Conservation (phyloP, 805 yeast species). For the Myxozyma sirexii region DNA sequence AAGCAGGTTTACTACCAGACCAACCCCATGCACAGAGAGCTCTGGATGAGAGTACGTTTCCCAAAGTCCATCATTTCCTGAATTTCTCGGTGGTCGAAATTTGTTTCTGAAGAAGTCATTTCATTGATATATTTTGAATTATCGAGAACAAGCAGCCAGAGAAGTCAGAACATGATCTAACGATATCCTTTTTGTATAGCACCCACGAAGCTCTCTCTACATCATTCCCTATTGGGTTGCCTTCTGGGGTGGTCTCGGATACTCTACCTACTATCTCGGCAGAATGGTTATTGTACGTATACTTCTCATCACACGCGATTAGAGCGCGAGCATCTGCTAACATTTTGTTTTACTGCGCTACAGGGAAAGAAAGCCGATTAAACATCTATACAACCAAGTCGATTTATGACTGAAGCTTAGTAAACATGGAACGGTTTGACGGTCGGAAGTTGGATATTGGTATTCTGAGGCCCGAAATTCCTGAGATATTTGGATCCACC, state of each 20-base stretch:
- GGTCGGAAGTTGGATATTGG: too few species aligned
- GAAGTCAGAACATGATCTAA: background rate
- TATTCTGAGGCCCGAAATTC: too few species aligned
- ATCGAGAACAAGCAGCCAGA: too few species aligned
- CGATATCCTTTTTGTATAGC: constrained; percentile 13
- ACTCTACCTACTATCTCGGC: constrained; percentile 26
- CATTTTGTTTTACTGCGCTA: background rate
- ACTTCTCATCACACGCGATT: too few species aligned
- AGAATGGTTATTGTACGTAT: constrained; percentile 27
- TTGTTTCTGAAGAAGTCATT: too few species aligned
- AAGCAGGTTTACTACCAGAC: constrained; percentile 31
- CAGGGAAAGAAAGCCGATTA: constrained; percentile 24
- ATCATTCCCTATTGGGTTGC: constrained; percentile 35
- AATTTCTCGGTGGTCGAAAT: too few species aligned
- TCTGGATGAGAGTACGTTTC: constrained; percentile 31
- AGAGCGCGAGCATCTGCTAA: background rate
- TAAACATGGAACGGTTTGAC: too few species aligned
- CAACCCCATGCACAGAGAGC: constrained; percentile 22
- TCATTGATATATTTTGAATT: too few species aligned
- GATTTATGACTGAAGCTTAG: too few species aligned
- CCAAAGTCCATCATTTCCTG: background rate
- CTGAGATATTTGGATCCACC: background rate
- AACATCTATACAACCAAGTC: background rate
- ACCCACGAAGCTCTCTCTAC: constrained; percentile 34
- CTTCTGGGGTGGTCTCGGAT: constrained; percentile 32